phyloP scores from a whole-genome alignment of 805 yeast species.

The Lipomyces oligophaga region DNA sequence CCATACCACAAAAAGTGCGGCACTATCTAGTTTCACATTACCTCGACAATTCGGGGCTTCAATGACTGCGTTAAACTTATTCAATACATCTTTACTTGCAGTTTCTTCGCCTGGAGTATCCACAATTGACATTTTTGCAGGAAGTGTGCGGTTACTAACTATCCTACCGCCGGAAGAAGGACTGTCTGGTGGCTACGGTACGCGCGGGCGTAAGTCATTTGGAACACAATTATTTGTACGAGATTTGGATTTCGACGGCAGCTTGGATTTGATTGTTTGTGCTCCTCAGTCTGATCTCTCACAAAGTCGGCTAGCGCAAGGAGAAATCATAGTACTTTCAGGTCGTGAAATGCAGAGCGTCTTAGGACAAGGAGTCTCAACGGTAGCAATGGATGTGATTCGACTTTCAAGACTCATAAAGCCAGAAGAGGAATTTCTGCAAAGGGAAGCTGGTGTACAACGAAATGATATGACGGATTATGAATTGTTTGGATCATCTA shows the following conservation, averaged over 20 bases:
- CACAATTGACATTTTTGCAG: slow-evolving; percentile 38
- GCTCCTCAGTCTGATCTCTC: slow-evolving; percentile 45
- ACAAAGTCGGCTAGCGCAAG: slow-evolving; percentile 36
- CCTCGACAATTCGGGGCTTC: slow-evolving; percentile 46
- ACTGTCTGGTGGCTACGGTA: slow-evolving; percentile 39
- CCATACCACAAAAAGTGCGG: not conserved
- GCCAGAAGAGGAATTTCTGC: slow-evolving; percentile 11
- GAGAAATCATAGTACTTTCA: slow-evolving; percentile 25
- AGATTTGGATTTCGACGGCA: slow-evolving; percentile 42
- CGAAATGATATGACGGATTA: slow-evolving; percentile 12
- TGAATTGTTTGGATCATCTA: slow-evolving; percentile 20
- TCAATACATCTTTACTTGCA: slow-evolving; percentile 41
- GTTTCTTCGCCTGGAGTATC: slow-evolving; percentile 54
- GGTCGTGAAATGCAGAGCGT: slow-evolving; percentile 18
- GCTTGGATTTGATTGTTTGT: slow-evolving; percentile 45
- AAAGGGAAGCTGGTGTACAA: slow-evolving; percentile 25
- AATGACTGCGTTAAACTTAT: slow-evolving; percentile 36
- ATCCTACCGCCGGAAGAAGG: slow-evolving; percentile 34
- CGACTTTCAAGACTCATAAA: slow-evolving; percentile 10
- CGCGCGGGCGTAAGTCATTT: slow-evolving; percentile 44
- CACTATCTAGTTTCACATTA: slow-evolving; percentile 24
- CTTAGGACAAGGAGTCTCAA: slow-evolving; percentile 14
- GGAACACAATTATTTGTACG: slow-evolving; percentile 39
- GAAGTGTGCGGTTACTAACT: slow-evolving; percentile 18
- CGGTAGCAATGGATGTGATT: slow-evolving; percentile 15